Evolutionary conservation across 106 monocot genomes (phyloP), one percentile per base, ranked within the genome.

Genomic region (Platanthera guangdongensis): DNA sequence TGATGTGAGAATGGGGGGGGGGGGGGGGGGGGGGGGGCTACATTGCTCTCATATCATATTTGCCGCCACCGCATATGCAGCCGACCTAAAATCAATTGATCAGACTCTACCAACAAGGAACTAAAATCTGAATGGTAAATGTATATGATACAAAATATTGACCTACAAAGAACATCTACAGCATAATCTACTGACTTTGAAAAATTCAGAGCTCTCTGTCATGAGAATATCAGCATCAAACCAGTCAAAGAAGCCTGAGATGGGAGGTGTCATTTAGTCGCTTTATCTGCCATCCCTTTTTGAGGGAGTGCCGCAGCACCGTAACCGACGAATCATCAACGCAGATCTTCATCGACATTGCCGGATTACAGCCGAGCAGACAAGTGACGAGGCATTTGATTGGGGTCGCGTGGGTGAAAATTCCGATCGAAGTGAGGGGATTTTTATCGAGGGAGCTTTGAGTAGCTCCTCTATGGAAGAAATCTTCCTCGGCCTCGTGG

Each of bases 291-390:
- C 97, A 99, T 18, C 97, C 97, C 12, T 81, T 89, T 81, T 83
- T 83, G 21, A 83, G 74, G 1, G 91, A 89, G 63, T 97, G 89
- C 74, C 86, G 89, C 75, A 97, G 72, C 62, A 93, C 85, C 2
- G 93, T 94, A 48, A 97, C 79, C 9, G 97, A 97, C 70, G 96
- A 97, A 83, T 91, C 96, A 73, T 97, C 96, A 30, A 97, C 79
- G 49, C 91, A 93, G 30, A 97, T 74, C 65, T 53, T 85, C 51
- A 86, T 76, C 16, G 93, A 89, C 74, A 89, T 78, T 21, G 51
- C 76, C 0, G 97, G 89, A 57, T 85, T 83, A 52, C 83, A 91
- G 21, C 86, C 89, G 47, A 97, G 73, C 18, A 97, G 7, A 16
- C 93, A 87, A 14, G 97, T 80, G 18, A 97, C 80, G 72, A 94